Evolutionary conservation across 1,284 basidiomycete species (phyloP), one percentile per base, ranked within the genome.

Genomic region (Microbotryum saponariae): DNA sequence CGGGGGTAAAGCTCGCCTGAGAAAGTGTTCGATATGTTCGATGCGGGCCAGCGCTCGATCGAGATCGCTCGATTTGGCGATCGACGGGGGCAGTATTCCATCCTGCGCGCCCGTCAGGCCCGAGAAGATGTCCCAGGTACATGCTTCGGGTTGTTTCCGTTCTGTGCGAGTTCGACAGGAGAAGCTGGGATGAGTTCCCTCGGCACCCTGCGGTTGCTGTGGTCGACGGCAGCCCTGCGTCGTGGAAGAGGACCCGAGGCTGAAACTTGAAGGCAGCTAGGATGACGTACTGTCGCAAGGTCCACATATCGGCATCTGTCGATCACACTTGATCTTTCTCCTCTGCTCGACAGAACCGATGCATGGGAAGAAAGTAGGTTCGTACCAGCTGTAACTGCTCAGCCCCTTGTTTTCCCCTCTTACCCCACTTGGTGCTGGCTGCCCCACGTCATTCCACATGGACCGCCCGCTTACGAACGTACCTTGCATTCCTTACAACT

Each of bases 401-500:
- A 10, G 62, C 51, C 10, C 65, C 42, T 59, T 67, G 51, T n/a
- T 50, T 42, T 2, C 31, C 31, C 8, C 31, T 8, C 21, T 47
- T 29, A 10, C 25, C 45, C 6, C 6, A 57, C 31, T 2, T 12
- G 54, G 16, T n/a, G 18, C 27, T n/a, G 21, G 7, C 44, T n/a
- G 51, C 8, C 23, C 27, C 3, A 46, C 12, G 31, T 27, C 21
- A 20, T 14, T 47, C 45, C 20, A 46, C 46, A 47, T 29, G 5
- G 18, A 21, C 23, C 6, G 46, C 29, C 6, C 18, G 7, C n/a
- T 16, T 14, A 46, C 14, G 20, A 20, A 4, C 60, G 47, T 25
- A 61, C 64, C 56, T 67, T 67, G 59, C 66, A 67, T 21, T 67
- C 66, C 50, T 65, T 65, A 50, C 67, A 69, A n/a, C 58, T 61